Conservation (phyloP, 2,329 filamentous ascomycete species). For the Epichloe uncinata region DNA sequence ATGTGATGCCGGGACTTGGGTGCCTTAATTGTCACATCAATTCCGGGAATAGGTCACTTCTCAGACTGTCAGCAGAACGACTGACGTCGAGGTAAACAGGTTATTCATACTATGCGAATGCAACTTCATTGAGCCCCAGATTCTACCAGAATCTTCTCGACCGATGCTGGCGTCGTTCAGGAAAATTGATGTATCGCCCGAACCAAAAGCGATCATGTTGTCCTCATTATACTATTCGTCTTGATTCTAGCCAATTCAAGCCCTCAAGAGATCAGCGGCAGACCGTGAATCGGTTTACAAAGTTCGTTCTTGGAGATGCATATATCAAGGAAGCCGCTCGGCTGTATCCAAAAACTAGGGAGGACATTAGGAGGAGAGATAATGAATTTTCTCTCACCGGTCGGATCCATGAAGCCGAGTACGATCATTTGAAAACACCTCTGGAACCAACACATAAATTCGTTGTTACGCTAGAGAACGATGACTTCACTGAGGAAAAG, state of each 20-base stretch:
- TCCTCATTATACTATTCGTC: slow-evolving; percentile 74
- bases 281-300: slow-evolving; percentile 64
- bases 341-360: slow-evolving; percentile 53
- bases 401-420: slow-evolving; percentile 58
- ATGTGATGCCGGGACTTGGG: neutral
- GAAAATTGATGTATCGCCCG: slow-evolving; percentile 60
- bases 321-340: slow-evolving; percentile 53
- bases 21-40: neutral
- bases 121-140: slow-evolving; percentile 44
- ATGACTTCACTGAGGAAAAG: slow-evolving; percentile 64
- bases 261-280: slow-evolving; percentile 61
- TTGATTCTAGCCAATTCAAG: slow-evolving; percentile 52
- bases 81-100: slow-evolving; percentile 33
- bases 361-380: slow-evolving; percentile 48
- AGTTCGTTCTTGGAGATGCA: slow-evolving; percentile 51
- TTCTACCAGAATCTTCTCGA: slow-evolving; percentile 63
- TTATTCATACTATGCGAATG: slow-evolving; percentile 57
- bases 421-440: slow-evolving; percentile 36
- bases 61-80: slow-evolving; percentile 10
- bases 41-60: neutral
- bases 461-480: slow-evolving; percentile 55
- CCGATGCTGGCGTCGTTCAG: slow-evolving; percentile 66
- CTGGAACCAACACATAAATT: slow-evolving; percentile 55
- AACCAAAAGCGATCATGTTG: slow-evolving; percentile 75
- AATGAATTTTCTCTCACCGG: slow-evolving; percentile 54